phyloP scores from a whole-genome alignment of 1,139 yeast genomes.

The Hanseniaspora sp. region DNA sequence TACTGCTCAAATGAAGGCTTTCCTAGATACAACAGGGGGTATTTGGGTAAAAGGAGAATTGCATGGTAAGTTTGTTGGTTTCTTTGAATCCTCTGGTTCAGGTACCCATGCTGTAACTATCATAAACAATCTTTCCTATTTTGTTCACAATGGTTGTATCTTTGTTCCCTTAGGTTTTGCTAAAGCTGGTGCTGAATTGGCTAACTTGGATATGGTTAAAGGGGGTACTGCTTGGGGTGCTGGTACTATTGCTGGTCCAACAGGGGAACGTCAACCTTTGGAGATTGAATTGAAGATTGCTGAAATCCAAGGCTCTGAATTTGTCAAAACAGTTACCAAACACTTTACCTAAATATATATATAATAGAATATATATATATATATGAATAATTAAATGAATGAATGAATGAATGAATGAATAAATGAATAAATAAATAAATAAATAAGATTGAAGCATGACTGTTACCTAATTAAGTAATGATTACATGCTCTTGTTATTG shows the following conservation, averaged over 20 bases:
- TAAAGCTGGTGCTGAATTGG: slow-evolving; percentile 45
- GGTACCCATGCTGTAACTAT: slow-evolving; percentile 70
- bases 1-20: slow-evolving; percentile 73
- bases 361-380: no score
- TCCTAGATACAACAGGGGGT: slow-evolving; percentile 76
- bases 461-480: no score
- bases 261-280: slow-evolving; percentile 66
- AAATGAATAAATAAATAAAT: no score
- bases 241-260: slow-evolving; percentile 66
- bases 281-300: slow-evolving; percentile 57
- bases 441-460: no score
- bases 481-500: no score
- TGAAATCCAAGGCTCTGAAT: slow-evolving; percentile 46
- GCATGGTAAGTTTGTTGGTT: slow-evolving; percentile 65
- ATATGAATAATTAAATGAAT: no score
- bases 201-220: slow-evolving; percentile 57
- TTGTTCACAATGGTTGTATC: slow-evolving; percentile 70
- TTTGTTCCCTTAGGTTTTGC: slow-evolving; percentile 75
- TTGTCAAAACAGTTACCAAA: slow-evolving; percentile 32
- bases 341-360: background rate
- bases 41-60: slow-evolving; percentile 71
- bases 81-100: slow-evolving; percentile 69
- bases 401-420: no score
- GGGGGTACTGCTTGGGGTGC: slow-evolving; percentile 91
- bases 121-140: slow-evolving; percentile 51